Conservation (phyloP, 1,284 basidiomycete species). For the Cutaneotrichosporon cavernicola region DNA sequence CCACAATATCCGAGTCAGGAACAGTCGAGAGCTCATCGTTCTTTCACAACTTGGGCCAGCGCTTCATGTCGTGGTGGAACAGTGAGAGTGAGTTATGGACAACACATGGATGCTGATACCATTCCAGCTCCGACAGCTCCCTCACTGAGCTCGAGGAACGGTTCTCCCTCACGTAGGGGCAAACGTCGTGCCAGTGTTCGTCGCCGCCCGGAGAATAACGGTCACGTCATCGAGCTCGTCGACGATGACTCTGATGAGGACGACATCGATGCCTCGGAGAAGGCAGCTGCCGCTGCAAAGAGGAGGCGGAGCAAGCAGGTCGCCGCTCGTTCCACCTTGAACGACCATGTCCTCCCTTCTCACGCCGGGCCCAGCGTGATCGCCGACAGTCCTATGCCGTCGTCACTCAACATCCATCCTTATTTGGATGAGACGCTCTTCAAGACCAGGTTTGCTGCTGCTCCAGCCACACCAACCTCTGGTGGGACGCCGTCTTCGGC, state of each 20-base stretch:
- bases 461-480: neutral
- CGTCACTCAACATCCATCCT: slow-evolving; percentile 5
- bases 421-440: slow-evolving; percentile 6
- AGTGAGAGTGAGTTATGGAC: neutral
- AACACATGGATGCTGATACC: neutral
- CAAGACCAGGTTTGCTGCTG: neutral
- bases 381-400: neutral
- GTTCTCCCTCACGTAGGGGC: neutral
- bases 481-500: neutral
- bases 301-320: neutral
- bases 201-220: neutral
- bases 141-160: neutral
- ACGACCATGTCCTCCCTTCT: slow-evolving; percentile 15
- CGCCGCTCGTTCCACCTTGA: slow-evolving; percentile 6
- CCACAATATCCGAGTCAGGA: neutral
- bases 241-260: slow-evolving; percentile 3
- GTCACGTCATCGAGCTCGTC: neutral
- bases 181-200: neutral
- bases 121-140: neutral
- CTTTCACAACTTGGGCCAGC: neutral
- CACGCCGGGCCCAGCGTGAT: neutral
- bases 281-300: neutral
- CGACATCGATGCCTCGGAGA: neutral
- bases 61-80: neutral
- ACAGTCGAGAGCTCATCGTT: neutral